Percentiles rank a stretch among this genome's conserved stretches.
Conservation (phyloP, 768 basidiomycete genomes). For the Leccinum boreale region DNA sequence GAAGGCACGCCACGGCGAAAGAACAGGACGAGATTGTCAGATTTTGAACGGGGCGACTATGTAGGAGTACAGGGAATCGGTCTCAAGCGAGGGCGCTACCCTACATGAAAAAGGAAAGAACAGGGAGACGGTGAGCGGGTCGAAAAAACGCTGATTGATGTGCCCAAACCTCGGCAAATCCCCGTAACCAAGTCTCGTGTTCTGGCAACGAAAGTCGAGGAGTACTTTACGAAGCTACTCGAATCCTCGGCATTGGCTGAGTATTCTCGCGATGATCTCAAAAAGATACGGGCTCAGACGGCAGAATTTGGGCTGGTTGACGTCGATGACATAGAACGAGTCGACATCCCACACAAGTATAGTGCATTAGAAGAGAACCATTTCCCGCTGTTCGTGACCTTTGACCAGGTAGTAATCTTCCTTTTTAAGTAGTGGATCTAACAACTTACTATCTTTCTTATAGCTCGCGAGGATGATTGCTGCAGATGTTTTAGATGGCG, state of each 20-base stretch:
- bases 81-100: too few relatives aligned
- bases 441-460: background rate
- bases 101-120: too few relatives aligned
- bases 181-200: constrained; percentile 71
- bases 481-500: constrained; percentile 13
- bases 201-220: constrained; percentile 67
- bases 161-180: constrained; percentile 57
- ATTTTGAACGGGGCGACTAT: too few relatives aligned
- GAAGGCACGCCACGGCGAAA: too few relatives aligned
- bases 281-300: constrained; percentile 20
- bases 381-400: constrained; percentile 71
- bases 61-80: too few relatives aligned
- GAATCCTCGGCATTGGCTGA: constrained; percentile 40
- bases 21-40: too few relatives aligned
- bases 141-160: constrained; percentile 6
- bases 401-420: constrained; percentile 54
- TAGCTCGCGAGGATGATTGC: constrained; percentile 29
- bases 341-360: constrained; percentile 42
- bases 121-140: too few relatives aligned
- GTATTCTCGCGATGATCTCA: constrained; percentile 39
- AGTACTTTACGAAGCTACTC: constrained; percentile 55
- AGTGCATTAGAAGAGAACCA: constrained; percentile 55
- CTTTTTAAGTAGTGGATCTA: background rate
- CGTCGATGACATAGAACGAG: constrained; percentile 24
- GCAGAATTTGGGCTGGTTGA: constrained; percentile 34